Evolutionary conservation across 371 early-diverging fungal genomes (phyloP).

Genomic region (Blakeslea trispora): DNA sequence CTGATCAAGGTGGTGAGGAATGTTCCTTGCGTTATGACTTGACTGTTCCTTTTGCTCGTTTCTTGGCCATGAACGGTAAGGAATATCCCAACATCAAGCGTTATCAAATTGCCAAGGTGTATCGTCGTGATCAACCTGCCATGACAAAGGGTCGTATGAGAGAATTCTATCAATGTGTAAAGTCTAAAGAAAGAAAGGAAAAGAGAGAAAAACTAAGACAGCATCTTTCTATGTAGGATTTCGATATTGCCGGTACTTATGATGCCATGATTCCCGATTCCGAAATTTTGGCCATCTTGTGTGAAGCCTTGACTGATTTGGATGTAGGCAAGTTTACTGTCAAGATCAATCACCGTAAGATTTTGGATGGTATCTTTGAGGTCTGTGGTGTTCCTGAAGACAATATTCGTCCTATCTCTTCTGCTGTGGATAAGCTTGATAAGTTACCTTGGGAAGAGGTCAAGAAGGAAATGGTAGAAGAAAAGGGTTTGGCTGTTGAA

Average conservation of each 20-base stretch:
- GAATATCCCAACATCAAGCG: conserved; percentile 89
- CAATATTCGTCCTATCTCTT: conserved; percentile 90
- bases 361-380: conserved; percentile 96
- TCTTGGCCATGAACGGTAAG: conserved; percentile 91
- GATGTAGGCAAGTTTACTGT: conserved; percentile 86
- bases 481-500: conserved; percentile 80
- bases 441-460: conserved; percentile 92
- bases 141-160: conserved; percentile 98
- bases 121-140: conserved; percentile 98
- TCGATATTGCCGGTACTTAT: conserved; percentile 97
- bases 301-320: conserved; percentile 78
- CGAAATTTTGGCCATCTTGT: conserved; percentile 87
- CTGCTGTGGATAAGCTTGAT: conserved; percentile 99
- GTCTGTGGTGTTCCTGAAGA: conserved; percentile 92
- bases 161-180: conserved; percentile 98
- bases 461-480: conserved; percentile 92
- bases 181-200: no score
- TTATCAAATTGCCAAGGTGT: conserved; percentile 99
- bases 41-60: conserved; percentile 99
- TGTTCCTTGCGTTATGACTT: conserved; percentile 98
- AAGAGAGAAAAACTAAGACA: no score
- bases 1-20: conserved; percentile 98
- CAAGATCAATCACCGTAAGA: conserved; percentile 96
- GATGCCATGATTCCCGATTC: conserved; percentile 98
- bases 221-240: no score